Conservation (phyloP, 495 filamentous ascomycete genomes). For the Talaromyces nanjingensis region DNA sequence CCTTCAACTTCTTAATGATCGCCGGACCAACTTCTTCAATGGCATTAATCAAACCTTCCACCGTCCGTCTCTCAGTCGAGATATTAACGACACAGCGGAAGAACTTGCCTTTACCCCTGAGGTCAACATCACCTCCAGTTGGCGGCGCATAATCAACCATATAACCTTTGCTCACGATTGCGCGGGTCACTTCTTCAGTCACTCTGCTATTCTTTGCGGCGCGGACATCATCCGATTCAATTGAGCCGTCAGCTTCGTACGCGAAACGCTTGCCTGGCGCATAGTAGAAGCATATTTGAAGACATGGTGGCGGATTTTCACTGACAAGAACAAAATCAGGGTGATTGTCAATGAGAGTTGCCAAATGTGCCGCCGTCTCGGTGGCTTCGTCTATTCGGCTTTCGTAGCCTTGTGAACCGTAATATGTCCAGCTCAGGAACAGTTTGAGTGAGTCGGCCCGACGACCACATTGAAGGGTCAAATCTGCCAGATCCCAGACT, state of each 20-base stretch:
- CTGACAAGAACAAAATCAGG: conserved; percentile 64
- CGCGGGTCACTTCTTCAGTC: conserved; percentile 60
- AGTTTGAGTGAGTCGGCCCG: conserved; percentile 82
- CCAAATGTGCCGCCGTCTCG: conserved; percentile 57
- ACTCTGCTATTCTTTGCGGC: conserved; percentile 57
- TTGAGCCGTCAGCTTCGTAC: conserved; percentile 23
- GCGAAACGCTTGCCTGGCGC: conserved; percentile 48
- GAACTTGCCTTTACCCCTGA: conserved; percentile 62
- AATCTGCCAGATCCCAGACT: conserved; percentile 85
- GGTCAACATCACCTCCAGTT: conserved; percentile 35
- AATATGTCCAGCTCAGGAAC: conserved; percentile 81
- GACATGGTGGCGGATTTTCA: conserved; percentile 72
- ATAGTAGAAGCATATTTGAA: conserved; percentile 95
- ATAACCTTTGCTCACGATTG: conserved; percentile 67
- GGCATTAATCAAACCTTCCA: conserved; percentile 68
- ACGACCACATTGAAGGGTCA: conserved; percentile 88
- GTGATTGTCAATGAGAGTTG: conserved; percentile 42
- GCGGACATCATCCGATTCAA: conserved; percentile 32
- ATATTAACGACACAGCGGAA: conserved; percentile 85
- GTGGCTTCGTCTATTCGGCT: conserved; percentile 63
- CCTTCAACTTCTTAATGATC: conserved; percentile 30
- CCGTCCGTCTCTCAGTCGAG: conserved; percentile 61
- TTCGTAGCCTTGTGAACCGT: conserved; percentile 61
- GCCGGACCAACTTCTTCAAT: conserved; percentile 59
- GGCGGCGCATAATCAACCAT: conserved; percentile 92